These are phyloP conservation scores for Pogostemon cablin DNA, from an alignment of 257 asterid species.

Conservation along the genomic window DNA sequence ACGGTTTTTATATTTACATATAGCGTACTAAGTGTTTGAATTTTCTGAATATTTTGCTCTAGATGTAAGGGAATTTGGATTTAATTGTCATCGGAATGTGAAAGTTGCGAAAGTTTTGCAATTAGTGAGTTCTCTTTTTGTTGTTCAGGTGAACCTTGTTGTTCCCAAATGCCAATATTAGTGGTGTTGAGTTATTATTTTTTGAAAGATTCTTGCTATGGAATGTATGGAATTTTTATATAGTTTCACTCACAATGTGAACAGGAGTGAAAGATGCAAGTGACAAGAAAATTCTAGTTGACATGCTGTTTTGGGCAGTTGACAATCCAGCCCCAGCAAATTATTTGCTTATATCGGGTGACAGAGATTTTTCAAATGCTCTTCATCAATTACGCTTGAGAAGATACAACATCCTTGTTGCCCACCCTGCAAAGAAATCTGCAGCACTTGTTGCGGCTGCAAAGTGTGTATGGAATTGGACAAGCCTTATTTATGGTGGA, in stretches of 20 bases:
- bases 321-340: slow-evolving; percentile 74
- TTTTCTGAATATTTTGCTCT: not conserved
- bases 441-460: slow-evolving; percentile 59
- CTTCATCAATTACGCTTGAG: slow-evolving; percentile 63
- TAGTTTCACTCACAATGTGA: not conserved
- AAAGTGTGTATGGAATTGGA: slow-evolving; percentile 58
- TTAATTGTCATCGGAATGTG: not conserved
- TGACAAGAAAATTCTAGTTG: slow-evolving; percentile 56
- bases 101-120: not conserved
- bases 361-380: slow-evolving; percentile 58
- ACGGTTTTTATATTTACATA: too few species aligned
- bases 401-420: slow-evolving; percentile 55
- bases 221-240: not conserved
- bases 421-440: slow-evolving; percentile 55
- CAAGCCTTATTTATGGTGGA: slow-evolving; percentile 46
- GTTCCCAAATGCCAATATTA: too few species aligned
- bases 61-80: not conserved
- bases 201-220: not conserved
- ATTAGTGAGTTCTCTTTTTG: not conserved
- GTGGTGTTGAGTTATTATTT: too few species aligned
- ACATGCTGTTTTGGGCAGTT: slow-evolving; percentile 66
- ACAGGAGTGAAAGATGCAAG: slow-evolving; percentile 62
- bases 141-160: not conserved
- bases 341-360: slow-evolving; percentile 59
- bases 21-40: not conserved